phyloP scores from a whole-genome alignment of 257 asterid species.

The Buddleja alternifolia region DNA sequence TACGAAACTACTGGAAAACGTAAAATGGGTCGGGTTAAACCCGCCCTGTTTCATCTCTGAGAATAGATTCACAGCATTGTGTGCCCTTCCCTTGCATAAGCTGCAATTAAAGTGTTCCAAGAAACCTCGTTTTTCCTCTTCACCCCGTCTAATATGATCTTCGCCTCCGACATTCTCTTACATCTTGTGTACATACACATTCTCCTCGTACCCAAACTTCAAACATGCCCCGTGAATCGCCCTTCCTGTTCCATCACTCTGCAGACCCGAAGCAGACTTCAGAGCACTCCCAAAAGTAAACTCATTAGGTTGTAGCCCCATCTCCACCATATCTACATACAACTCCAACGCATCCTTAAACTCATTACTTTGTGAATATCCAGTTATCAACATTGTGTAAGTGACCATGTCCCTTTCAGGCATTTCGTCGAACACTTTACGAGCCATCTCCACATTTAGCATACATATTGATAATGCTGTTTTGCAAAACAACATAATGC shows the following conservation, averaged over 20 bases:
- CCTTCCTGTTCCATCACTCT: conserved; percentile 48
- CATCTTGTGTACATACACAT: conserved; percentile 72
- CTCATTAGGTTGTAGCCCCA: conserved; percentile 62
- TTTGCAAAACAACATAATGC: conserved; percentile 42
- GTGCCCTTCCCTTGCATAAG: conserved; percentile 72
- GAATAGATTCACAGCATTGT: conserved; percentile 54
- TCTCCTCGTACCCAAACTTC: conserved; percentile 55
- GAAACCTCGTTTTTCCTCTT: conserved; percentile 65
- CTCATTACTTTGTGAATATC: conserved; percentile 62
- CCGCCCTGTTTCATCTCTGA: conserved; percentile 66
- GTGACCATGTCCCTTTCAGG: conserved; percentile 72
- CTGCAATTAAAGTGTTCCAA: conserved; percentile 85
- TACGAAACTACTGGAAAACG: conserved; percentile 69
- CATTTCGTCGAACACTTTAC: conserved; percentile 74
- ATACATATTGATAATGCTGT: conserved; percentile 57
- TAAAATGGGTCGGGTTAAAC: conserved; percentile 69
- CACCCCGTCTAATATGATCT: conserved; percentile 49
- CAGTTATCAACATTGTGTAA: conserved; percentile 72
- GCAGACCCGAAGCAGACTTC: conserved; percentile 63
- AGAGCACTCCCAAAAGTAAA: conserved; percentile 79
- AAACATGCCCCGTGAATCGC: conserved; percentile 64
- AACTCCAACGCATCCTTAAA: conserved; percentile 45
- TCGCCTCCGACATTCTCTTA: conserved; percentile 57
- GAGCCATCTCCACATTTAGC: conserved; percentile 63
- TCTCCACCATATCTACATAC: conserved; percentile 56